Conservation (phyloP, 805 yeast genomes). For the Dipodascus albidus region DNA sequence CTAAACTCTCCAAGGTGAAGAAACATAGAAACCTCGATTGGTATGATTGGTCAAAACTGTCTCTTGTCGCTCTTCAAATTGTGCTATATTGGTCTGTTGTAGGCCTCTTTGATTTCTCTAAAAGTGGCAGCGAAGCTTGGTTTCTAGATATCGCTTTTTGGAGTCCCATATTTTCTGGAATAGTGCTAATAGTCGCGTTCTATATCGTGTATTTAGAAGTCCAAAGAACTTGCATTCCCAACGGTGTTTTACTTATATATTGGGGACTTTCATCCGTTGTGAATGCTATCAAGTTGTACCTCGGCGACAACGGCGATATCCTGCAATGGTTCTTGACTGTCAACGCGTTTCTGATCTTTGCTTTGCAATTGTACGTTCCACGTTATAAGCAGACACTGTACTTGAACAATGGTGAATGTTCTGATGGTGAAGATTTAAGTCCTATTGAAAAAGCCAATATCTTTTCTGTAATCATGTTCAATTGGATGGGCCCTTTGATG, state of each 20-base stretch:
- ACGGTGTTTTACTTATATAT: constrained; percentile 56
- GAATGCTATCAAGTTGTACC: constrained; percentile 26
- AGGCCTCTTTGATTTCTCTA: constrained; percentile 12
- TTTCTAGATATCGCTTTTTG: constrained; percentile 23
- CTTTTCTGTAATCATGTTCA: constrained; percentile 65
- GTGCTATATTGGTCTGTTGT: constrained; percentile 7
- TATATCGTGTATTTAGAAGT: constrained; percentile 62
- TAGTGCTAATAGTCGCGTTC: constrained; percentile 40
- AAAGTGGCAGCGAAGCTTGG: constrained; percentile 21
- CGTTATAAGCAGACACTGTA: constrained; percentile 22
- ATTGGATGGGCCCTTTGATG: constrained; percentile 88
- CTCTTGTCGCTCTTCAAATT: constrained; percentile 10
- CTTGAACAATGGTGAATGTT: constrained; percentile 20
- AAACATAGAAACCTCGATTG: background rate
- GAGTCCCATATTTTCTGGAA: constrained; percentile 29
- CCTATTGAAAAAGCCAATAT: constrained; percentile 55
- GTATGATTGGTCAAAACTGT: background rate
- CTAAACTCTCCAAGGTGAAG: constrained; percentile 14
- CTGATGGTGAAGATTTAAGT: constrained; percentile 23
- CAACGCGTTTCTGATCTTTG: constrained; percentile 31
- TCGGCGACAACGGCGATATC: constrained; percentile 10
- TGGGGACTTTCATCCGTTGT: constrained; percentile 55
- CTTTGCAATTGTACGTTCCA: constrained; percentile 33
- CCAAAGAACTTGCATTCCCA: constrained; percentile 51
- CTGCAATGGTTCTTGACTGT: constrained; percentile 13